Evolutionary conservation across 371 early-diverging fungal species (phyloP).

Genomic region (Actinomortierella wolfii): DNA sequence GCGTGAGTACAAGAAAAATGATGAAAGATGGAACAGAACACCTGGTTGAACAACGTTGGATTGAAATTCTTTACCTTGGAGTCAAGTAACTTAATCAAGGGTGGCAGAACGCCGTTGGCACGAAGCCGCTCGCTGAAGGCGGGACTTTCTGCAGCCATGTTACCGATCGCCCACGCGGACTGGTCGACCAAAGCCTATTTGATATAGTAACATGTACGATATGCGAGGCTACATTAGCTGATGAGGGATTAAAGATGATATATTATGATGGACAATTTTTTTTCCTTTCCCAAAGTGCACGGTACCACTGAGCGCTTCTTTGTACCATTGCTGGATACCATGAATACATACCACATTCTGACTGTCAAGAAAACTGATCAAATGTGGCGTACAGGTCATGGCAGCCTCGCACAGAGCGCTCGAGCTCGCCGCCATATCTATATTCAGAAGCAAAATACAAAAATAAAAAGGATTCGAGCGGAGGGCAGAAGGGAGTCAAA

Average conservation of each 20-base stretch:
- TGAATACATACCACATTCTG: constrained; percentile 52
- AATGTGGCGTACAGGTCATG: constrained; percentile 59
- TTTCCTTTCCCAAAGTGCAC: too few species aligned
- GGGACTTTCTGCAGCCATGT: constrained; percentile 71
- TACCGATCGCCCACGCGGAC: constrained; percentile 76
- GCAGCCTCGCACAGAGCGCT: constrained; percentile 61
- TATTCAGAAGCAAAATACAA: not conserved
- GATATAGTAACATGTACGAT: too few species aligned
- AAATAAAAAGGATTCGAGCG: too few species aligned
- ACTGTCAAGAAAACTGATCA: constrained; percentile 60
- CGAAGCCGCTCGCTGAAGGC: constrained; percentile 59
- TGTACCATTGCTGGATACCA: too few species aligned
- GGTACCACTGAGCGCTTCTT: too few species aligned
- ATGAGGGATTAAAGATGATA: too few species aligned
- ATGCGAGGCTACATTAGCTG: too few species aligned
- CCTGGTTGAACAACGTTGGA: not conserved
- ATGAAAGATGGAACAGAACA: not conserved
- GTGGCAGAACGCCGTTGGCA: constrained; percentile 62
- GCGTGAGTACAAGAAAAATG: not conserved
- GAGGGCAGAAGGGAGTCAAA: too few species aligned
- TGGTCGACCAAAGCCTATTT: constrained; percentile 70
- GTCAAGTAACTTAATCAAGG: constrained; percentile 60
- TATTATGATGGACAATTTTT: too few species aligned
- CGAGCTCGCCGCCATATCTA: constrained; percentile 71
- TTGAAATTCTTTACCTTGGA: constrained; percentile 42